Base-by-base conservation (phyloP, 805 yeast genomes). In the Metschnikowia corniflorae region DNA sequence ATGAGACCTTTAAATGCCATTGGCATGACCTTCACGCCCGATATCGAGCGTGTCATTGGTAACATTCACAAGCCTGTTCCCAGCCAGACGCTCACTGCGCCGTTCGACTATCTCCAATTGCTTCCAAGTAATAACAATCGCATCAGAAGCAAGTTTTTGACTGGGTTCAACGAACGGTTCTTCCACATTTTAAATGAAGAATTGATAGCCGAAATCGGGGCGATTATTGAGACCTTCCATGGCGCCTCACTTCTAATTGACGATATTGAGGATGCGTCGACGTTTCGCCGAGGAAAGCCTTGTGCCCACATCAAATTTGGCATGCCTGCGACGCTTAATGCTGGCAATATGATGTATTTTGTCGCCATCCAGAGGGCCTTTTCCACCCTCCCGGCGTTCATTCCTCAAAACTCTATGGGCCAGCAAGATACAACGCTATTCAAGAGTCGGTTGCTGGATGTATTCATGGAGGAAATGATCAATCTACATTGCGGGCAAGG, bases 401-500 rank as follows among this genome's bases (percentile, higher is more conserved):
- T 12, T 16, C 22, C 21, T 16, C 25, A 29, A n/a, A 32, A 9
- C 3, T 14, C 19, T 16, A 16, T 14, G 16, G 13, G 15, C 8
- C 24, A 22, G 12, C 15, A 13, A 10, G 10, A 32, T 16, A 30
- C 22, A 4, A 7, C 20, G 17, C 25, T 16, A 10, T 23, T 35
- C 8, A 19, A 32, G 7, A 31, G 26, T 4, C 25, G 26, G 6
- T 26, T 41, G n/a, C 46, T 57, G 50, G 54, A 55, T 15, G 70
- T 80, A 1, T 71, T 80, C 42, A 68, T 77, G 42, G 84, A 84
- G 33, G 96, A 89, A 50, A 68, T 89, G 77, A 57, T 85, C 35
- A 80, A 83, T 51, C 61, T 89, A 39, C 97, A 89, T 55, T 70
- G 83, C 31, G 97, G 97, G 5, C 97, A 89, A 64, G 94, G 95